Evolutionary conservation across 2,329 filamentous ascomycete genomes (phyloP), one percentile per base, ranked within the genome.

Genomic region (Aspergillus cejpii): DNA sequence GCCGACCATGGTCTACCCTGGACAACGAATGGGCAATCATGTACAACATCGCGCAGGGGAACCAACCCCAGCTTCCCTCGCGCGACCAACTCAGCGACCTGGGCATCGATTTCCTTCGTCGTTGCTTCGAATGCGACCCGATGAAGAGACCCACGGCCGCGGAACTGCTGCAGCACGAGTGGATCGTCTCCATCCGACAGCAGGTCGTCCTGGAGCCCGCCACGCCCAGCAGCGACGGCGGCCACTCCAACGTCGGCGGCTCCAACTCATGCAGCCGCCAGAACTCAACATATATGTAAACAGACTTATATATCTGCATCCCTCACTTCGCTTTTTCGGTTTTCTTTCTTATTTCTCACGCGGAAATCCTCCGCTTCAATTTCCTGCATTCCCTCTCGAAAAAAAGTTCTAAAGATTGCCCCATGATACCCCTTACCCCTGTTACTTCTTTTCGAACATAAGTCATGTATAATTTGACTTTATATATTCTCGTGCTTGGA

Each of bases 11-110:
- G 92, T 88, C 89, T 20, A 88, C 84, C 53, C 81, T 97, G 37
- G 92, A 98, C 72, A 98, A 98, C 63, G 92, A 98, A 68, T 98
- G 90, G 89, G 92, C 92, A 33, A 97, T 98, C 71, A 98, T 98
- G 92, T 98, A 96, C 77, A 97, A 97, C 73, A 98, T 98, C 61
- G 92, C 92, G 1, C 91, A 95, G 64, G 92, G 92, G 53, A 94
- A 96, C 58, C 86, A 89, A 39, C 92, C 92, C 5, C 84, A 88
- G 62, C 75, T 96, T 44, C 92, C 92, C 1, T 76, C 80, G 1
- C 65, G 74, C 1, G 91, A 97, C 41, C 91, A 97, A 67, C 78
- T 98, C 52, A 92, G 86, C 60, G 78, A 83, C 0, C 70, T 80
- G 44, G 92, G 92, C 17, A 82, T 96, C 52, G 89, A 97, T 63